Percentiles rank a stretch among this genome's conserved stretches.
phyloP scores from a whole-genome alignment of 768 basidiomycete species.

The Tylopilus cervinicoccineus region DNA sequence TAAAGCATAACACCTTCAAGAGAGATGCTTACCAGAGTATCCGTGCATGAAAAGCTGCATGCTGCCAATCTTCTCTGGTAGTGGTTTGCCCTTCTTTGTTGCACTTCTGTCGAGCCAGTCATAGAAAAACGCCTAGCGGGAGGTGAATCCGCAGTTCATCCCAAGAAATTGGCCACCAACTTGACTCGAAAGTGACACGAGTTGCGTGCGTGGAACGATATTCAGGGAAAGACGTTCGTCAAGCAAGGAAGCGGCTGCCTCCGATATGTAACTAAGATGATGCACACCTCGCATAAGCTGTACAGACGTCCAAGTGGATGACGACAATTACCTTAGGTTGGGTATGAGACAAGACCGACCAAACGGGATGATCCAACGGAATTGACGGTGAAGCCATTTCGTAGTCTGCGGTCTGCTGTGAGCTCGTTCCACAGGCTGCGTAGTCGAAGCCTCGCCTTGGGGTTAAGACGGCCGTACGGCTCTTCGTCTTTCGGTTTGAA shows the following conservation, averaged over 20 bases:
- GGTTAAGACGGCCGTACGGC: conserved; percentile 84
- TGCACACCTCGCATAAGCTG: not conserved
- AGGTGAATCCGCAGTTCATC: conserved; percentile 1
- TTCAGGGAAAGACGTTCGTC: conserved; percentile 69
- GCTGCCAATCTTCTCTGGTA: conserved; percentile 88
- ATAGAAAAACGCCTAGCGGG: conserved; percentile 77
- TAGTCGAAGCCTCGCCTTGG: conserved; percentile 51
- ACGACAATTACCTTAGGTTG: conserved; percentile 61
- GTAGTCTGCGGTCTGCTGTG: conserved; percentile 52
- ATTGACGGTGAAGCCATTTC: conserved; percentile 87
- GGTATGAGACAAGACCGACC: conserved; percentile 87
- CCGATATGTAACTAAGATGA: conserved; percentile 69
- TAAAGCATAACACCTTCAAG: not conserved
- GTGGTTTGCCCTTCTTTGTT: conserved; percentile 74
- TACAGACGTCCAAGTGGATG: not conserved
- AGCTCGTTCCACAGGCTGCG: not conserved
- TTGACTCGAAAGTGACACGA: conserved; percentile 78
- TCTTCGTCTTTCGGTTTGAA: conserved; percentile 94
- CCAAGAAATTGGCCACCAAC: conserved; percentile 25
- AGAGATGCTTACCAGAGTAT: conserved; percentile 51
- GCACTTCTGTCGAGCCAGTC: conserved; percentile 85
- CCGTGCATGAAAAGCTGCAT: conserved; percentile 89
- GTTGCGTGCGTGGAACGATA: conserved; percentile 83
- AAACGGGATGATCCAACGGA: conserved; percentile 88
- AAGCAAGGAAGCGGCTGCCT: conserved; percentile 83